Conservation (phyloP, 2,329 filamentous ascomycete genomes). For the Pseudocercospora cruenta region DNA sequence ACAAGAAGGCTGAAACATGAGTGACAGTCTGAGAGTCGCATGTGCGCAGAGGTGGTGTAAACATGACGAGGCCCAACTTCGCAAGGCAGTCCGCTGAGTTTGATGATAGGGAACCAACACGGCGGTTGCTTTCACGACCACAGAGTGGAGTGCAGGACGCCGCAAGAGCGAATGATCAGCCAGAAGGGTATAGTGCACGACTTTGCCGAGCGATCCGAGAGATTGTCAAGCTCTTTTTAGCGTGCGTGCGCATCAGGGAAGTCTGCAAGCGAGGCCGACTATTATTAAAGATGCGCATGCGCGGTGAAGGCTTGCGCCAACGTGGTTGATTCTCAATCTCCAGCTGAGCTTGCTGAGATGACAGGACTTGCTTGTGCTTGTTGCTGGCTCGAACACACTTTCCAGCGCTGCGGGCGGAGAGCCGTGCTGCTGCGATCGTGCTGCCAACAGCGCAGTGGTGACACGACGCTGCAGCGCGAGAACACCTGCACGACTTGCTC, state of each 20-base stretch:
- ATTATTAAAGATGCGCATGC: too few species aligned
- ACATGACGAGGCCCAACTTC: too few species aligned
- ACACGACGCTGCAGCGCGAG: constrained; percentile 5
- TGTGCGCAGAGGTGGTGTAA: too few species aligned
- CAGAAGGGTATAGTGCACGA: too few species aligned
- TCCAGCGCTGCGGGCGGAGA: neutral
- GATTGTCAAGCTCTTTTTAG: neutral
- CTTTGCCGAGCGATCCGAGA: neutral
- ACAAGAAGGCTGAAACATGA: too few species aligned
- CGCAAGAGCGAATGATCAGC: neutral
- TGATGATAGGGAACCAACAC: neutral
- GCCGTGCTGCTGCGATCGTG: neutral
- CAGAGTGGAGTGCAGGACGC: neutral
- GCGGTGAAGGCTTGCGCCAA: too few species aligned
- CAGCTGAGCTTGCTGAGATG: neutral
- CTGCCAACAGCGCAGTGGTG: neutral
- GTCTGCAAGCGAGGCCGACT: neutral
- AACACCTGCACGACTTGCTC: neutral
- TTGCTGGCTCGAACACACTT: neutral
- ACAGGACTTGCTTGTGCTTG: neutral
- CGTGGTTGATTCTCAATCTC: neutral
- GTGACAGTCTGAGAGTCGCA: too few species aligned
- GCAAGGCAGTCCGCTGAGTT: neutral
- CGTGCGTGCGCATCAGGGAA: too few species aligned
- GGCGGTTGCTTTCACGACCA: neutral